phyloP scores from a whole-genome alignment of 2,329 filamentous ascomycete genomes.

The Scorias spongiosa region DNA sequence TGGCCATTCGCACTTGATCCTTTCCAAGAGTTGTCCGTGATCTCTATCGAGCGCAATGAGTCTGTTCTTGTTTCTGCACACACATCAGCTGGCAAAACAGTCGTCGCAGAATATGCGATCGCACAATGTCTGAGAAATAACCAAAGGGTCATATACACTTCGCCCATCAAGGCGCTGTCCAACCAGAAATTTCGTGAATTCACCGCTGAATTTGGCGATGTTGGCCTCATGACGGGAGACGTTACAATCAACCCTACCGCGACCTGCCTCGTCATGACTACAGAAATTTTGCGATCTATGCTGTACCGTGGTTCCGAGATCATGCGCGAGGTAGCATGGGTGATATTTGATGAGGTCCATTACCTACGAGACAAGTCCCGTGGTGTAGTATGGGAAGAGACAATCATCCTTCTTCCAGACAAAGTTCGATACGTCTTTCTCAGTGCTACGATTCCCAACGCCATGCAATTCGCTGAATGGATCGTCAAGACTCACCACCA shows the following conservation, averaged over 20 bases:
- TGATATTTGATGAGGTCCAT: conserved; percentile 96
- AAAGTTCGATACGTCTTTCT: conserved; percentile 98
- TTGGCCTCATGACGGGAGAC: conserved; percentile 96
- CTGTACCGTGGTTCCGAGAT: conserved; percentile 95
- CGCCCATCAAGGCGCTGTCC: conserved; percentile 95
- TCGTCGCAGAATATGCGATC: conserved; percentile 95
- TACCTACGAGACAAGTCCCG: conserved; percentile 88
- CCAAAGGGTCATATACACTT: conserved; percentile 97
- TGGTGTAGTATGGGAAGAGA: conserved; percentile 98
- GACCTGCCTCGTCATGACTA: conserved; percentile 97
- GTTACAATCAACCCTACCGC: conserved; percentile 98
- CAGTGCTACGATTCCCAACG: conserved; percentile 95
- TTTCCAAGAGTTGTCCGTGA: conserved; percentile 88
- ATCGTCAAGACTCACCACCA: conserved; percentile 96
- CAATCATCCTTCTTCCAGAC: conserved; percentile 91
- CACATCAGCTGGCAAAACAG: conserved; percentile 94
- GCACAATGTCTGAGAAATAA: conserved; percentile 95
- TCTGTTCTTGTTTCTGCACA: conserved; percentile 94
- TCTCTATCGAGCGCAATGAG: conserved; percentile 89
- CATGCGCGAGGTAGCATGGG: conserved; percentile 98
- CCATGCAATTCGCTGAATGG: conserved; percentile 99
- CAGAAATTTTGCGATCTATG: conserved; percentile 98
- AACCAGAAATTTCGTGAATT: conserved; percentile 99
- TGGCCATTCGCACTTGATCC: conserved; percentile 91
- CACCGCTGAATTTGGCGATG: conserved; percentile 85